Conservation (phyloP, 2,329 filamentous ascomycete genomes). For the Dactylellina drechsleri region DNA sequence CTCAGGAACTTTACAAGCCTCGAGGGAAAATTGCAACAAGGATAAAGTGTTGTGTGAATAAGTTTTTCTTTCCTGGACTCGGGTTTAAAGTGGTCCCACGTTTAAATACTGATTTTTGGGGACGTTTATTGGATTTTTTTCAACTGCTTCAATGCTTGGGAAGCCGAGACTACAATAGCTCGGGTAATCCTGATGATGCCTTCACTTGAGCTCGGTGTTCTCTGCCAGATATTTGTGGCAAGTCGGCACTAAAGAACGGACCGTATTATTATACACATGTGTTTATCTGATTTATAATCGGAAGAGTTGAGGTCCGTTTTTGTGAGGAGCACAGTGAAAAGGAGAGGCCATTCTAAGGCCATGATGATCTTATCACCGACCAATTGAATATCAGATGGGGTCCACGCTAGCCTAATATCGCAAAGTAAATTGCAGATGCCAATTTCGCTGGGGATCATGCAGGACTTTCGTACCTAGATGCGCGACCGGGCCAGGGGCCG, state of each 20-base stretch:
- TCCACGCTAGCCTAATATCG: slow-evolving; percentile 29
- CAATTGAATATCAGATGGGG: slow-evolving; percentile 22
- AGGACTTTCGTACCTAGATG: slow-evolving; percentile 5
- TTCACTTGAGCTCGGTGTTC: not conserved
- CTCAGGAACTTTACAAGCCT: no score
- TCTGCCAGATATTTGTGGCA: not conserved
- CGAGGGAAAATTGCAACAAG: slow-evolving; percentile 7
- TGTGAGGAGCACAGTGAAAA: not conserved
- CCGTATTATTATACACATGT: not conserved
- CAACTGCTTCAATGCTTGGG: no score
- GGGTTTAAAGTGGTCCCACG: no score
- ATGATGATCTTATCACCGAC: slow-evolving; percentile 50
- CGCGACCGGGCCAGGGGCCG: no score
- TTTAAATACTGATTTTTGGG: not conserved
- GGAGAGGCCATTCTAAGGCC: slow-evolving; percentile 30
- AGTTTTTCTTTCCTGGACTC: not conserved
- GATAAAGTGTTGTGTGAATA: slow-evolving; percentile 5
- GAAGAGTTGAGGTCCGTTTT: slow-evolving; percentile 6
- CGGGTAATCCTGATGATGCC: no score
- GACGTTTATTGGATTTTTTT: not conserved
- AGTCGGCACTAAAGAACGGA: slow-evolving; percentile 1
- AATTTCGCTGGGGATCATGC: slow-evolving; percentile 21
- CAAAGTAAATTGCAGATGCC: slow-evolving; percentile 21
- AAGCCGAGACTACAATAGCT: no score
- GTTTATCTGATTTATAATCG: slow-evolving; percentile 15